Percentiles rank a stretch among this genome's conserved stretches.
These are phyloP conservation scores for Candida tallmaniae DNA, from an alignment of 805 yeast species.

Conservation along the genomic window DNA sequence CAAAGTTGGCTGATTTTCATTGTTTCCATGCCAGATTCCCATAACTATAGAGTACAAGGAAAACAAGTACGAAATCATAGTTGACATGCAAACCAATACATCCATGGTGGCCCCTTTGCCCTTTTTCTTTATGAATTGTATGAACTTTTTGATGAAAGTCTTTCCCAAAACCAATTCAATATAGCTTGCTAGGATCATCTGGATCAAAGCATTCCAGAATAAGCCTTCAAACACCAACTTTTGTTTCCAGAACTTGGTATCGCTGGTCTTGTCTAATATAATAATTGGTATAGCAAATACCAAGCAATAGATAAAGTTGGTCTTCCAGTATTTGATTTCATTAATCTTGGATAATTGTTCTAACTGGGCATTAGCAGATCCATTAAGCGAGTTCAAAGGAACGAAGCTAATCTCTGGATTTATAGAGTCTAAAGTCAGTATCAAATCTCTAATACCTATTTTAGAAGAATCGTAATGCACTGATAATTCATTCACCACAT, in stretches of 20 bases:
- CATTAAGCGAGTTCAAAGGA: conserved; percentile 47
- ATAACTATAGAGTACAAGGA: conserved; percentile 60
- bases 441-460: conserved; percentile 62
- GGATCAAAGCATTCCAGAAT: conserved; percentile 57
- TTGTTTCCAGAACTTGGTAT: conserved; percentile 25
- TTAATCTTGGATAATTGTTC: conserved; percentile 60
- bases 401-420: conserved; percentile 52
- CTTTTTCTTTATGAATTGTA: conserved; percentile 59
- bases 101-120: conserved; percentile 79
- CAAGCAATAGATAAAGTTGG: conserved; percentile 48
- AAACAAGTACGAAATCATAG: conserved; percentile 70
- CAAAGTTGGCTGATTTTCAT: conserved; percentile 53
- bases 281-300: conserved; percentile 61
- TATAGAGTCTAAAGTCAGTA: conserved; percentile 42
- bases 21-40: conserved; percentile 40
- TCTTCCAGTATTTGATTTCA: conserved; percentile 71
- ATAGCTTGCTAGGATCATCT: conserved; percentile 52
- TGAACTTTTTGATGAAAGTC: conserved; percentile 62
- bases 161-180: conserved; percentile 66
- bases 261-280: conserved; percentile 45
- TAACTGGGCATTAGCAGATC: conserved; percentile 57
- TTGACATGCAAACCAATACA: conserved; percentile 78
- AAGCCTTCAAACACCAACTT: conserved; percentile 53
- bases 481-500: conserved; percentile 27
- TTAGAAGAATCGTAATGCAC: conserved; percentile 47